Percentiles rank a stretch among this genome's conserved stretches.
Conservation (phyloP, 2,329 filamentous ascomycete species). For the Cladophialophora chaetospira region DNA sequence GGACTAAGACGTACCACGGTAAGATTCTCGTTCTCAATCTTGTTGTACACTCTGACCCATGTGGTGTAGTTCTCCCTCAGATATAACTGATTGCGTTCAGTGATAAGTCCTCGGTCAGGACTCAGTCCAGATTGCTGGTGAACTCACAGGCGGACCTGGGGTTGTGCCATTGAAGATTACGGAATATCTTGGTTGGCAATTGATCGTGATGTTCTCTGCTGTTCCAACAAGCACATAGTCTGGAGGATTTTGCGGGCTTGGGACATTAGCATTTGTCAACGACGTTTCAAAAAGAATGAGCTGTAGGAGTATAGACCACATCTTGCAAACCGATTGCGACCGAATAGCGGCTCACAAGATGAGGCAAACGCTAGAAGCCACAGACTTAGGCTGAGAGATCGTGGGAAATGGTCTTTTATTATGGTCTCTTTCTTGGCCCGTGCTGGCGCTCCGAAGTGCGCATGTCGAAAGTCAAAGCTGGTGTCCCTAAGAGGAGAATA, state of each 20-base stretch:
- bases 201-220: slow-evolving; percentile 45
- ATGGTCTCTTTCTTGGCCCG: neutral
- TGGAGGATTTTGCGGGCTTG: slow-evolving; percentile 34
- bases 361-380: neutral
- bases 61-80: slow-evolving; percentile 48
- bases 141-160: slow-evolving; percentile 49
- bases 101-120: too few species aligned
- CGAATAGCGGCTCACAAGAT: neutral
- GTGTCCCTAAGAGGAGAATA: neutral
- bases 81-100: too few species aligned
- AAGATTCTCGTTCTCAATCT: slow-evolving; percentile 54
- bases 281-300: neutral
- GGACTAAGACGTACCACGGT: slow-evolving; percentile 52
- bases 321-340: neutral
- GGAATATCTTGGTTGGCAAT: slow-evolving; percentile 51
- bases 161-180: slow-evolving; percentile 56
- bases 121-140: neutral
- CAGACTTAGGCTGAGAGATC: neutral
- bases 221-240: slow-evolving; percentile 53
- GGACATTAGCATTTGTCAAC: neutral
- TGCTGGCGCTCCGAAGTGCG: neutral
- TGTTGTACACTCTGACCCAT: slow-evolving; percentile 63
- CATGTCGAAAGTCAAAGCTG: neutral
- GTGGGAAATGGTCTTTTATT: neutral
- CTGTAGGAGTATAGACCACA: neutral